These are phyloP conservation scores for Teratosphaeria gauchensis DNA, from an alignment of 2,329 filamentous ascomycete species.

Conservation along the genomic window DNA sequence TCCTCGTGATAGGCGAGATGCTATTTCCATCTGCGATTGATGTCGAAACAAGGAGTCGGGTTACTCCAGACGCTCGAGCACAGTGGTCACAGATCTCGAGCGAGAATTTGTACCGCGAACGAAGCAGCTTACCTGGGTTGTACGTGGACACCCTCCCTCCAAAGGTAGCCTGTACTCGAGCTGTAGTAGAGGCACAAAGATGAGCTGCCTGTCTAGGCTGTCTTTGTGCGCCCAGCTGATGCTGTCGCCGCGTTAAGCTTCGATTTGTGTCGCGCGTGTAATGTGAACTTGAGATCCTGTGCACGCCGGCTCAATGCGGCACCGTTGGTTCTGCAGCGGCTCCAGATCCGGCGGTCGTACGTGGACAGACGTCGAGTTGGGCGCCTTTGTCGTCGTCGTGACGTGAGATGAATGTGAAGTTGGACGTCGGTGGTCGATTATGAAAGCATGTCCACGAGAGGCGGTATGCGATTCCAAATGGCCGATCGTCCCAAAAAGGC, in stretches of 20 bases:
- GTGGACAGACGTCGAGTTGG: not conserved
- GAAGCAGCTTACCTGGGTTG: conserved; percentile 2
- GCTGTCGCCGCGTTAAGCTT: not conserved
- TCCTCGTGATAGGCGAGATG: not conserved
- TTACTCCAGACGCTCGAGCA: not conserved
- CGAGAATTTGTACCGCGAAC: not conserved
- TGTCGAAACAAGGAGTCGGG: not conserved
- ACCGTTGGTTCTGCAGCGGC: not conserved
- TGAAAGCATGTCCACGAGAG: not conserved
- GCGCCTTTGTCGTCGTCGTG: not conserved
- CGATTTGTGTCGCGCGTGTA: not conserved
- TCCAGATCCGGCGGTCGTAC: not conserved
- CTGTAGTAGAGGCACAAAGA: not conserved
- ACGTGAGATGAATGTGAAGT: not conserved
- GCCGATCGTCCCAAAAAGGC: not conserved
- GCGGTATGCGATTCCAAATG: not conserved
- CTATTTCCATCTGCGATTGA: not conserved
- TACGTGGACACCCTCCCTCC: not conserved
- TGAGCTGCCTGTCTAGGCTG: not conserved
- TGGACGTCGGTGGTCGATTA: not conserved
- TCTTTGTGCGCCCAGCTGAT: not conserved
- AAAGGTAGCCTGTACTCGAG: not conserved
- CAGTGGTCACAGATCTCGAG: not conserved
- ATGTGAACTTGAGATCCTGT: not conserved
- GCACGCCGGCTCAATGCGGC: not conserved